Evolutionary conservation across 2,329 filamentous ascomycete genomes (phyloP), one percentile per base, ranked within the genome.

Genomic region (Bipolaris gigantea): DNA sequence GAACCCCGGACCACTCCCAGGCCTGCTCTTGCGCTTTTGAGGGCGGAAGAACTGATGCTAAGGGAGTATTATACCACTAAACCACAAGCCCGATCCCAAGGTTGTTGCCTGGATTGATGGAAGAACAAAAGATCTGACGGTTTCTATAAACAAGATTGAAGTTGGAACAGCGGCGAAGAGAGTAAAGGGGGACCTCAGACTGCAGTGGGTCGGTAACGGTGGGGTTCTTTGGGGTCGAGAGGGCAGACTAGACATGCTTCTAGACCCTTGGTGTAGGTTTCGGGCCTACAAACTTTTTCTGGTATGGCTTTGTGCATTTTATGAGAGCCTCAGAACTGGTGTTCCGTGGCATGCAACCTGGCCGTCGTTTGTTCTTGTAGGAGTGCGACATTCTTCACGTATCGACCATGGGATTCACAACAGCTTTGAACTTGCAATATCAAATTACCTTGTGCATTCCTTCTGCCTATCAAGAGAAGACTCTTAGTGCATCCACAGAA

Each of bases 21-120:
- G 36, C 36, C 1, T 21, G 11, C 2, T 39, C 10, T n/a, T 42
- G 48, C 48, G 10, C 23, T 42, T 27, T 30, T 42, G 21, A 30
- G 30, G 40, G 40, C 40, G 23, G 15, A 25, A 27, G 9, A 46
- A 5, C 21, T 10, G 23, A 33, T 50, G 49, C 43, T 60, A 57
- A 60, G 57, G 55, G 51, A 57, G 51, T 60, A 57, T 60, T 52
- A 57, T 57, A 57, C 57, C 57, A 60, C 57, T 60, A 60, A 60
- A 57, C 57, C 57, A 60, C 57, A 43, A 60, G 57, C 57, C 57
- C 57, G 32, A 39, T 35, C 5, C 25, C 16, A 43, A 52, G 33
- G 39, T 47, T 18, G 47, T 25, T 46, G 38, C 35, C 46, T 33
- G 41, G 25, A 39, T 39, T 48, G 41, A 45, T 53, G 19, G 44